These are phyloP conservation scores for Penicillium atrosanguineum DNA, from an alignment of 495 filamentous ascomycete genomes.

Conservation along the genomic window DNA sequence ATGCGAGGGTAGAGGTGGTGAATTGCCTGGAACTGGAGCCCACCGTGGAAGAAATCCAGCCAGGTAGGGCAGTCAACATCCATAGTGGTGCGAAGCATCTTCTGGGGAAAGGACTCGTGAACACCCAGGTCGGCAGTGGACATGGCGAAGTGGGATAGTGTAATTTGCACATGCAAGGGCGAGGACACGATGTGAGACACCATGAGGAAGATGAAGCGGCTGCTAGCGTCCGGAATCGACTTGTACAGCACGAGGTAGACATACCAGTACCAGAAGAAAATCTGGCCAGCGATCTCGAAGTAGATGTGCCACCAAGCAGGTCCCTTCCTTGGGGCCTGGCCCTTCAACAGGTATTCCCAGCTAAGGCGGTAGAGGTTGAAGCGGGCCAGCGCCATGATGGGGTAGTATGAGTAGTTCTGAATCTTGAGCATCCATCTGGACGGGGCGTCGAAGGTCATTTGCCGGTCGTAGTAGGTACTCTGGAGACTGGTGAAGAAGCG, in stretches of 20 bases:
- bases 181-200: constrained; percentile 85
- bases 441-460: constrained; percentile 79
- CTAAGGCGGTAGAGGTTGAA: constrained; percentile 89
- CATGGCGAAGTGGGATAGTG: constrained; percentile 96
- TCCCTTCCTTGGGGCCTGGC: constrained; percentile 77
- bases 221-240: constrained; percentile 65
- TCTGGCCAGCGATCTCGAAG: constrained; percentile 75
- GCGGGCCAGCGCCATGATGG: constrained; percentile 79
- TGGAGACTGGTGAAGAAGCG: constrained; percentile 72
- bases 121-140: constrained; percentile 85
- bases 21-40: constrained; percentile 93
- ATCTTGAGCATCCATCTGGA: constrained; percentile 69
- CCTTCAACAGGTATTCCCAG: constrained; percentile 74
- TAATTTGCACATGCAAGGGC: constrained; percentile 93
- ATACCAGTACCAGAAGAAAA: constrained; percentile 95
- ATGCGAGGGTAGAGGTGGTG: constrained; percentile 96
- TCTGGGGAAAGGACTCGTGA: constrained; percentile 89
- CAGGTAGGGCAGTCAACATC: constrained; percentile 93
- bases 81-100: constrained; percentile 97
- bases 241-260: constrained; percentile 82
- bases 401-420: constrained; percentile 85
- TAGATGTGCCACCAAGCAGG: constrained; percentile 86
- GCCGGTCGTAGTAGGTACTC: constrained; percentile 84
- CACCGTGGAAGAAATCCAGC: constrained; percentile 96
- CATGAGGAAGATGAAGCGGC: constrained; percentile 72